Conservation (phyloP, 192 early-diverging fungal species). For the Podila epicladia region DNA sequence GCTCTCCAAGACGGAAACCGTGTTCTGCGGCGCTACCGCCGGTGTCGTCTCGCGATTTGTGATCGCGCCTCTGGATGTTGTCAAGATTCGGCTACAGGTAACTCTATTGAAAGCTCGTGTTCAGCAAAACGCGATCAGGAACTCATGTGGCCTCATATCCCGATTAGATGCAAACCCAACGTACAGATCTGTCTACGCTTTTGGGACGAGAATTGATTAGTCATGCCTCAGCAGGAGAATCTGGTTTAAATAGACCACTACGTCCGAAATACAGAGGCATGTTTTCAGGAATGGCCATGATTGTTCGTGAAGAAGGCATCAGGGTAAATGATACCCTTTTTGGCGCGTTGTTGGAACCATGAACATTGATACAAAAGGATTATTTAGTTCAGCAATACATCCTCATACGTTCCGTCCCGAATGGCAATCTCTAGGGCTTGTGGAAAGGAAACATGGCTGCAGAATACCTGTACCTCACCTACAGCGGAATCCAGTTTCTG, state of each 20-base stretch:
- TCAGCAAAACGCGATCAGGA: not conserved
- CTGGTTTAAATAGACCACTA: not conserved
- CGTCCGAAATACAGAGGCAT: constrained; percentile 71
- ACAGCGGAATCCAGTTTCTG: constrained; percentile 89
- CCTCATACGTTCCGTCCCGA: not conserved
- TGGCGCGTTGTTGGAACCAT: not conserved
- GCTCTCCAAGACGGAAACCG: constrained; percentile 29
- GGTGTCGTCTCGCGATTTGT: constrained; percentile 74
- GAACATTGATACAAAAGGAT: not conserved
- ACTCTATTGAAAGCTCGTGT: not conserved
- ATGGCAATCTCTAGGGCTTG: constrained; percentile 60
- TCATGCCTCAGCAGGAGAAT: not conserved
- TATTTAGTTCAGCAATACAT: not conserved
- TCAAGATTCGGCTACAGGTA: constrained; percentile 88
- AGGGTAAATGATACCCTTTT: constrained; percentile 53
- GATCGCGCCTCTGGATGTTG: constrained; percentile 93
- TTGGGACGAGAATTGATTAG: constrained; percentile 5
- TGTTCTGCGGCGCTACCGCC: constrained; percentile 41
- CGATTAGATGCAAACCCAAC: constrained; percentile 37
- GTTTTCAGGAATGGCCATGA: constrained; percentile 69
- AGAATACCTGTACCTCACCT: constrained; percentile 91
- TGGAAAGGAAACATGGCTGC: constrained; percentile 97
- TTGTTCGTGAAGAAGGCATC: constrained; percentile 86
- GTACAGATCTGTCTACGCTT: constrained; percentile 26
- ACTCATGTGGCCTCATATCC: not conserved